phyloP scores from a whole-genome alignment of 1,139 yeast species.

The Barnettozyma hawaiiensis region DNA sequence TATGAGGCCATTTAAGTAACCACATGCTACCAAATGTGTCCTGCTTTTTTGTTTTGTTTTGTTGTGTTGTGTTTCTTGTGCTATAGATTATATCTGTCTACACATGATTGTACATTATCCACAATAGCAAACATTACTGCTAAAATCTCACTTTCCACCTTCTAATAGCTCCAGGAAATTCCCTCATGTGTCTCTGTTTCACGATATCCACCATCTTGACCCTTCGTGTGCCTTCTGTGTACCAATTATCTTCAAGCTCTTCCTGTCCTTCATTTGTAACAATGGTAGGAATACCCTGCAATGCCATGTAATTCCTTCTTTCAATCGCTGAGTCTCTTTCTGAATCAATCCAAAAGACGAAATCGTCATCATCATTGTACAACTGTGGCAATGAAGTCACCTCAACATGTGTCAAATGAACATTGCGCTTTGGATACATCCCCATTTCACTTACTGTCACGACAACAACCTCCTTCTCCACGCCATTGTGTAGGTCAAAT shows the following conservation, averaged over 20 bases:
- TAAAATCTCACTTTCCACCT: not conserved
- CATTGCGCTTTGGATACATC: conserved; percentile 47
- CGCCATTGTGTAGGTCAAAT: conserved; percentile 31
- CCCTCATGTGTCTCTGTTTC: not conserved
- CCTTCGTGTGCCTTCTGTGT: not conserved
- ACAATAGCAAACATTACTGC: no score
- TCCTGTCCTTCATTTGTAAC: not conserved
- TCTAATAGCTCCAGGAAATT: not conserved
- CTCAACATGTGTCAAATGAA: conserved; percentile 21
- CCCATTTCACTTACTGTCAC: conserved; percentile 59
- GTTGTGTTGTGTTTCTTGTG: no score
- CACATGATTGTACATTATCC: no score
- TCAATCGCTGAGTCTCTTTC: not conserved
- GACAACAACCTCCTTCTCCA: conserved; percentile 37
- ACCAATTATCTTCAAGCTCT: not conserved
- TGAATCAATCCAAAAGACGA: not conserved
- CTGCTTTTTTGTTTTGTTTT: no score
- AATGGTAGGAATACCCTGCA: not conserved
- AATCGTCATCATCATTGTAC: not conserved
- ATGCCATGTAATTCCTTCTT: not conserved
- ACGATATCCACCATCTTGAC: not conserved
- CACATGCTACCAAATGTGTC: no score
- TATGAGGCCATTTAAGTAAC: conserved; percentile 30
- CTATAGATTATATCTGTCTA: no score
- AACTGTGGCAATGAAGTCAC: not conserved